Evolutionary conservation across 371 early-diverging fungal species (phyloP).

Genomic region (Mucor racemosus): DNA sequence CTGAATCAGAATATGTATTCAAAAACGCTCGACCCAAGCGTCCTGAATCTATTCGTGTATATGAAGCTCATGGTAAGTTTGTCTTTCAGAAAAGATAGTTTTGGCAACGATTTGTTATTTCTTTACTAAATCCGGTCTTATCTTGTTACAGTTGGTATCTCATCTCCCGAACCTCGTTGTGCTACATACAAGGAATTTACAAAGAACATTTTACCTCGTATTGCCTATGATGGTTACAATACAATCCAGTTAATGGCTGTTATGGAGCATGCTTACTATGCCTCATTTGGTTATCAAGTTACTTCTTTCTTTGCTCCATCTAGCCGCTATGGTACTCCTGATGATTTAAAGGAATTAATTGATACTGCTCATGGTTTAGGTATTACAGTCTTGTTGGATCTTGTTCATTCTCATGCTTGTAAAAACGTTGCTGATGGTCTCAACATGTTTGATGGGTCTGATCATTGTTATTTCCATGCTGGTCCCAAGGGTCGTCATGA

Average conservation of each 20-base stretch:
- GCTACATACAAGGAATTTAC: slow-evolving; percentile 90
- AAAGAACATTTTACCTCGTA: slow-evolving; percentile 84
- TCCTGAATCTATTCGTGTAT: slow-evolving; percentile 77
- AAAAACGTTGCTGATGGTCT: slow-evolving; percentile 95
- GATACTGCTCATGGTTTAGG: slow-evolving; percentile 95
- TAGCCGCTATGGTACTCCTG: slow-evolving; percentile 91
- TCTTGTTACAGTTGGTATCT: slow-evolving; percentile 80
- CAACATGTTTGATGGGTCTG: slow-evolving; percentile 95
- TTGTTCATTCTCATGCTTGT: slow-evolving; percentile 97
- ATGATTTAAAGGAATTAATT: slow-evolving; percentile 85
- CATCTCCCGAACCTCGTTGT: slow-evolving; percentile 81
- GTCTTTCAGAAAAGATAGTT: too few relatives aligned
- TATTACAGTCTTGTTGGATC: slow-evolving; percentile 88
- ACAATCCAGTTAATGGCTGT: slow-evolving; percentile 96
- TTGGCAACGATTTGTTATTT: too few relatives aligned
- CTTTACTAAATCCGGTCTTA: not conserved
- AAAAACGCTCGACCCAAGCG: slow-evolving; percentile 72
- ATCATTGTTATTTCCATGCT: slow-evolving; percentile 95
- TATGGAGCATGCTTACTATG: slow-evolving; percentile 99
- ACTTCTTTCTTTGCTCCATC: slow-evolving; percentile 94
- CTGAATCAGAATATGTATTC: slow-evolving; percentile 73
- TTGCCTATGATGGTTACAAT: slow-evolving; percentile 91
- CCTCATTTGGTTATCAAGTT: slow-evolving; percentile 97
- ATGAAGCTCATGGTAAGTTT: slow-evolving; percentile 87
- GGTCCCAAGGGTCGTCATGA: slow-evolving; percentile 88